Evolutionary conservation across 768 basidiomycete genomes (phyloP).

Genomic region (Lanmaoa rubissima): DNA sequence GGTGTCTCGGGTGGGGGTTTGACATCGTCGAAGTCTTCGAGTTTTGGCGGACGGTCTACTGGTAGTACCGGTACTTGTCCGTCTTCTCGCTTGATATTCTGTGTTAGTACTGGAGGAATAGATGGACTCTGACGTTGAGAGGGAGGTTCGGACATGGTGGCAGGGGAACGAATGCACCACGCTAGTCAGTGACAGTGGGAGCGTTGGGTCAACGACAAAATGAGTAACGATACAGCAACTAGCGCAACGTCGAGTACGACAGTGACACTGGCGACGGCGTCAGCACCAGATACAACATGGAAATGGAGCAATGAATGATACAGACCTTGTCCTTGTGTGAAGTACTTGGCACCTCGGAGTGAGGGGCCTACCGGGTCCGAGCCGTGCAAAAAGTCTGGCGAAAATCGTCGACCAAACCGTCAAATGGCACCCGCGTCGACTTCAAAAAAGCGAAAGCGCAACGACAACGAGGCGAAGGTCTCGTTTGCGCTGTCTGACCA

Average conservation of each 20-base stretch:
- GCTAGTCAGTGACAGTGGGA: conserved; percentile 16
- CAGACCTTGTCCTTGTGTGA: conserved; percentile 24
- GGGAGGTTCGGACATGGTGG: conserved; percentile 31
- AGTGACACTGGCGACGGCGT: conserved; percentile 10
- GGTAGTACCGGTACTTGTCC: neutral
- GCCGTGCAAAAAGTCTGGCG: conserved; percentile 2
- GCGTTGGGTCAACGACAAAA: conserved; percentile 22
- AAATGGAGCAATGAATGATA: conserved; percentile 7
- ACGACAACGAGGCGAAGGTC: conserved; percentile 33
- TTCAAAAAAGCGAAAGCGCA: conserved; percentile 52
- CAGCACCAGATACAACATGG: conserved; percentile 10
- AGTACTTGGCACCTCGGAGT: conserved; percentile 6
- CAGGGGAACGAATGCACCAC: conserved; percentile 14
- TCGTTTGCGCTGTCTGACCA: conserved; percentile 38
- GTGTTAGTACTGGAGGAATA: conserved; percentile 9
- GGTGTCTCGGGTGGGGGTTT: conserved; percentile 29
- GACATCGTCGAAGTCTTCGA: conserved; percentile 24
- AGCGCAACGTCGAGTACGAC: conserved; percentile 21
- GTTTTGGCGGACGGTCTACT: conserved; percentile 10
- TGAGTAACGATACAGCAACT: conserved; percentile 20
- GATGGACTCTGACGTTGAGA: conserved; percentile 31
- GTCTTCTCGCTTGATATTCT: conserved; percentile 14
- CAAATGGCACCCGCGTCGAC: conserved; percentile 23
- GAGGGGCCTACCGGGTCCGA: neutral
- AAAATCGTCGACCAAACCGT: conserved; percentile 16